phyloP scores from a whole-genome alignment of 2,329 filamentous ascomycete species.

The Ophiognomonia clavigignenti-juglandacearum region DNA sequence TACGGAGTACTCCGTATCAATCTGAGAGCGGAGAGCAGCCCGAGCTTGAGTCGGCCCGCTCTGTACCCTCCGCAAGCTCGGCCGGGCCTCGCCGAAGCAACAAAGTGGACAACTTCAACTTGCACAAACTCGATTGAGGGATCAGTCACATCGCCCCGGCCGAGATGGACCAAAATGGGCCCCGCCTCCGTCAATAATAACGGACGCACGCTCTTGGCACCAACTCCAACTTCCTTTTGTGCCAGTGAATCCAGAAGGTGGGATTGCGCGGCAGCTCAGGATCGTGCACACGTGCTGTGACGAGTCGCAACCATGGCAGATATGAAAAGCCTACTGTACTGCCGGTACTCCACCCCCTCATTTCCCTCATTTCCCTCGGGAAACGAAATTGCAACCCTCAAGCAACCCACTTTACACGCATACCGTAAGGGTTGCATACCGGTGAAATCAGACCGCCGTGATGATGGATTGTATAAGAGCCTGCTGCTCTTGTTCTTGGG shows the following conservation, averaged over 20 bases:
- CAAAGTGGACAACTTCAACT: neutral
- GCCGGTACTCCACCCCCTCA: no score
- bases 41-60: no score
- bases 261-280: neutral
- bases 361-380: no score
- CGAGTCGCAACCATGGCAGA: neutral
- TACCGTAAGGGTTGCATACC: no score
- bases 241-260: neutral
- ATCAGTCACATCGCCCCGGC: conserved; percentile 8
- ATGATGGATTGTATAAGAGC: no score
- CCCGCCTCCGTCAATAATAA: neutral
- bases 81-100: neutral
- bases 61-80: neutral
- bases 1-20: no score
- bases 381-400: no score
- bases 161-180: neutral
- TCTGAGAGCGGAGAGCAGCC: no score
- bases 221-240: neutral
- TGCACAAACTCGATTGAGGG: neutral
- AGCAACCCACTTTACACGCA: no score
- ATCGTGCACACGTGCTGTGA: neutral
- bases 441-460: no score
- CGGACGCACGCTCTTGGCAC: neutral
- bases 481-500: no score
- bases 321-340: no score